These are phyloP conservation scores for Boletus rufocinnamomeus DNA, from an alignment of 768 basidiomycete genomes.

Conservation along the genomic window DNA sequence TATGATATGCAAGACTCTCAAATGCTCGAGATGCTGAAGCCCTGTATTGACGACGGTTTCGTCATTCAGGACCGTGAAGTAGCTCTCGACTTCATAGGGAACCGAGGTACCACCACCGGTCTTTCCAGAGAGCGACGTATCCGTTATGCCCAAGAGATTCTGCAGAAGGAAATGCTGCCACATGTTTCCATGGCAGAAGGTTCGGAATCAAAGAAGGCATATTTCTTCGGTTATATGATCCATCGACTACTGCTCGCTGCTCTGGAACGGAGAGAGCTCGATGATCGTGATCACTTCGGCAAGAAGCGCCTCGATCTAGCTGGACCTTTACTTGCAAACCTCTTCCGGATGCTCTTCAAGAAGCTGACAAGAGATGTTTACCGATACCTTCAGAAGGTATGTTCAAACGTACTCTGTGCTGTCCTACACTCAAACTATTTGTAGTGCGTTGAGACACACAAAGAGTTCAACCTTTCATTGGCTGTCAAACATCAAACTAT, in stretches of 20 bases:
- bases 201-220: slow-evolving; percentile 97
- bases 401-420: slow-evolving; percentile 8
- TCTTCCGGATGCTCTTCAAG: slow-evolving; percentile 97
- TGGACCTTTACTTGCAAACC: slow-evolving; percentile 91
- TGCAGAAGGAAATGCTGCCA: slow-evolving; percentile 98
- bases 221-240: slow-evolving; percentile 99
- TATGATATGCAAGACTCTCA: slow-evolving; percentile 96
- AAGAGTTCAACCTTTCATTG: slow-evolving; percentile 87
- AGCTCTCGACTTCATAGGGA: slow-evolving; percentile 97
- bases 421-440: slow-evolving; percentile 9
- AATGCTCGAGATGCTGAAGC: slow-evolving; percentile 97
- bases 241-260: slow-evolving; percentile 93
- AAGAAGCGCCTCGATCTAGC: slow-evolving; percentile 97
- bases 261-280: slow-evolving; percentile 90
- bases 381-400: slow-evolving; percentile 93
- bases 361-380: slow-evolving; percentile 97
- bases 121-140: slow-evolving; percentile 91
- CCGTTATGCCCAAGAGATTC: slow-evolving; percentile 94
- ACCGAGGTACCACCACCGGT: slow-evolving; percentile 93
- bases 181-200: slow-evolving; percentile 96
- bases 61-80: slow-evolving; percentile 98
- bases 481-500: slow-evolving; percentile 98
- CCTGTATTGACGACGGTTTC: slow-evolving; percentile 97
- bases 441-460: slow-evolving; percentile 95
- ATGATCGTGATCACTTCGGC: slow-evolving; percentile 99